phyloP scores from a whole-genome alignment of 1,139 yeast genomes.

The Saccharomyces hybrid region DNA sequence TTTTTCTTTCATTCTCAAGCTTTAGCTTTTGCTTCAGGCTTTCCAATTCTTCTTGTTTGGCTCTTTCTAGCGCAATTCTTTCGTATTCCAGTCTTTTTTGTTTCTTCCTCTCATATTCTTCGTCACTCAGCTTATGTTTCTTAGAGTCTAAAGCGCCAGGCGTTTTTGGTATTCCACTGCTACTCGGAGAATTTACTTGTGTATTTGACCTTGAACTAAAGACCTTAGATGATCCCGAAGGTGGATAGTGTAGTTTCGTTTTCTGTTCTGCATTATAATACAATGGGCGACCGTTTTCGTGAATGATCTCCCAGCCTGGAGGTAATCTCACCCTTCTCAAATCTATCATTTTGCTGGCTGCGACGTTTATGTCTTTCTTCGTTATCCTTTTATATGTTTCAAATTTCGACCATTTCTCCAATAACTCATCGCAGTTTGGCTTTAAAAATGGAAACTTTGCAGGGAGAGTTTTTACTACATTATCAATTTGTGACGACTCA shows the following conservation, averaged over 20 bases:
- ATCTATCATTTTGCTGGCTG: slow-evolving; percentile 18
- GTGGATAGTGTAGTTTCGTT: slow-evolving; percentile 26
- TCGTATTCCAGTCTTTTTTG: slow-evolving; percentile 20
- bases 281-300: slow-evolving; percentile 30
- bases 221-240: slow-evolving; percentile 19
- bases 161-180: not conserved
- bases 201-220: slow-evolving; percentile 6
- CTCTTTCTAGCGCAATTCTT: slow-evolving; percentile 19
- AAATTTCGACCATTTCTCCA: slow-evolving; percentile 65
- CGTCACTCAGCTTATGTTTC: slow-evolving; percentile 7
- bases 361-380: slow-evolving; percentile 22
- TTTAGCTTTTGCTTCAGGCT: slow-evolving; percentile 22
- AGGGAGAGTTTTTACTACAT: slow-evolving; percentile 45
- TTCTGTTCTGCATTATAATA: slow-evolving; percentile 29
- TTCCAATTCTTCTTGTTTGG: slow-evolving; percentile 28
- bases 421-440: slow-evolving; percentile 38
- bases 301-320: slow-evolving; percentile 31
- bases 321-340: slow-evolving; percentile 30
- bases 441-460: slow-evolving; percentile 33
- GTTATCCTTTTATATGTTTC: slow-evolving; percentile 75
- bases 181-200: not conserved
- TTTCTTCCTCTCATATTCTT: slow-evolving; percentile 21
- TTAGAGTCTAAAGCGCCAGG: not conserved
- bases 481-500: slow-evolving; percentile 69
- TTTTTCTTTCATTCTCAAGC: slow-evolving; percentile 23